Evolutionary conservation across 495 filamentous ascomycete genomes (phyloP), one percentile per base, ranked within the genome.

Genomic region (Penicillium flavigenum): DNA sequence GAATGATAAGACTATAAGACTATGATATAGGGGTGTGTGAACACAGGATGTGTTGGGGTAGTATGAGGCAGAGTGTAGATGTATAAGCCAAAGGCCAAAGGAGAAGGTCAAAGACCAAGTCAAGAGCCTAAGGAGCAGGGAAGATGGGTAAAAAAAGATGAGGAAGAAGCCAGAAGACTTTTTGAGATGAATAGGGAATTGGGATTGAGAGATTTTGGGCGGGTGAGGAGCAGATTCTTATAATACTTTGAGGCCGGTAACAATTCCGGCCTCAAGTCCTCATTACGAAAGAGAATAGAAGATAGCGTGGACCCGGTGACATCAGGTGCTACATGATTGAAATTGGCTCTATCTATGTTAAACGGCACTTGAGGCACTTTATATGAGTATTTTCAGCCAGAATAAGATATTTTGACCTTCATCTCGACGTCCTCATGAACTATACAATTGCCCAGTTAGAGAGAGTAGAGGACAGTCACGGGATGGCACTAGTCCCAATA

Each of bases 201-300:
- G 58, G 46, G 59, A 47, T 36, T 44, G 45, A 32, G 44, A 56
- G 59, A 26, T 61, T 62, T 67, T 60, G 57, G 56, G 66, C 64
- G 67, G 71, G 66, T 64, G 63, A 62, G 61, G 56, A 69, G 62
- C 62, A 51, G 66, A 69, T 72, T 76, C 75, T 81, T 79, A 79
- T 79, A 82, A 83, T 79, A 74, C 72, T 65, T 59, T 59, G 76
- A 78, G 82, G 83, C 82, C 82, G 83, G 83, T 79, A 80, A 80
- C 60, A 59, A 81, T 85, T 83, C 82, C 82, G 82, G 82, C 81
- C 81, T 78, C 71, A 62, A 53, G 42, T 50, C 36, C 44, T 51
- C 58, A 72, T 68, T 72, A 76, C 73, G 62, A 67, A 72, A 74
- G 42, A 66, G 67, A 69, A 63, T 60, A 54, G 44, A 55, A 64